Evolutionary conservation across 1,139 yeast species (phyloP), one percentile per base, ranked within the genome.

Genomic region (Yamadazyma diddensiae): DNA sequence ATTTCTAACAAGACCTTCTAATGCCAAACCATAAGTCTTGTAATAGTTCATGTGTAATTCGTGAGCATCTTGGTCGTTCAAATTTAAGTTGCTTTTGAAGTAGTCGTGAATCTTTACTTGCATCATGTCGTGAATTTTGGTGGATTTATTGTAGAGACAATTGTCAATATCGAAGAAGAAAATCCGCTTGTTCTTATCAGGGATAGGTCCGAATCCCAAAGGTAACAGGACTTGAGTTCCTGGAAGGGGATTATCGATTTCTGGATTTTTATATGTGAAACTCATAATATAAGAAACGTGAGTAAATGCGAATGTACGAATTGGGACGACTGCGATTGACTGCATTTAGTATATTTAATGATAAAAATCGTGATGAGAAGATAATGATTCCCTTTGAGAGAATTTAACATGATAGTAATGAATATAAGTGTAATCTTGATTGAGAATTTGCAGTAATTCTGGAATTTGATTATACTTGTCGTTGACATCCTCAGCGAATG

Each of bases 121-220:
- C 97, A 90, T 92, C 62, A 86, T 56, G 45, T 84, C 94, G 49
- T 84, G 94, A 45, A 92, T 84, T 53, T 70, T 67, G 22, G 86
- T 77, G 1, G 87, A 77, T 43, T 88, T 65, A 33, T 74, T 72
- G 57, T 92, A 92, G 26, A 92, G 70, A 50, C 95, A 86, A 57
- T 92, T 92, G 59, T 92, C 97, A 33, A 90, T 86, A 55, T 90
- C 98, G 49, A 90, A 92, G 57, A 78, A 87, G 59, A 90, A 84
- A 27, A 86, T 82, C 37, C 55, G 57, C 33, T 60, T 60, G 47
- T 62, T 62, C 14, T 39, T 24, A 26, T 15, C 33, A 0, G 74
- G 73, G 5, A 68, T 41, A 2, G 79, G 77, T 1, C 77, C 79
- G 38, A 54, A 59, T 3, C 75, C 76, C 36, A 53, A 70, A 6